Base-by-base conservation (phyloP, 768 basidiomycete species). In the Suillus placidus region DNA sequence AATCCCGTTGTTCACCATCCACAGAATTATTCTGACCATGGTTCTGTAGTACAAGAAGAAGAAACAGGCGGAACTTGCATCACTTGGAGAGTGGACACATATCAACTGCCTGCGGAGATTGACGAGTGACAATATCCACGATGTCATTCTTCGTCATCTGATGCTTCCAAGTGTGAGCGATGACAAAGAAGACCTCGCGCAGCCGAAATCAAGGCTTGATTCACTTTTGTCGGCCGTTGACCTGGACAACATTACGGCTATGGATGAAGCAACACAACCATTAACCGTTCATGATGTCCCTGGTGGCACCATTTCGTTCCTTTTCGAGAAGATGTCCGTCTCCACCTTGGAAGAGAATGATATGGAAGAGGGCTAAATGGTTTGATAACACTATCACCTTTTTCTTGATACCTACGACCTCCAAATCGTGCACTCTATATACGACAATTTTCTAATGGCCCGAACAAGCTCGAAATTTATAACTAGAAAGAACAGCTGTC, bases 71-170 rank as follows among this genome's bases (percentile, higher is more conserved):
- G 88, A 81, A 62, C 83, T 96, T 43, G 88, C 90, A 6, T 83
- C 89, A 5, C 83, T 97, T 38, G 85, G 87, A 52, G 87, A 92
- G 71, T 97, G 94, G 94, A 89, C 84, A 30, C 95, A 97, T 72
- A 85, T 94, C 75, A 87, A 94, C 72, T 92, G 93, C 72, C 77
- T 92, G 23, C 80, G 78, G 54, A 69, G 78, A 6, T 73, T 77
- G 18, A 78, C 83, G 1, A 72, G 74, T 54, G 81, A 85, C 26
- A 76, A 82, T 18, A 81, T 94, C 58, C 84, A 87, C 57, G 93
- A 95, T 74, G 81, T 83, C 32, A 78, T 93, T 60, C 82, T 95
- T 26, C 85, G 83, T 9, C 81, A 78, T 60, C 78, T 92, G 30
- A 5, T 60, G 9, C 73, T 78, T 55, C 57, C 67, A 52, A 73